Evolutionary conservation across 192 early-diverging fungal genomes (phyloP).

Genomic region (Backusella tuberculispora): DNA sequence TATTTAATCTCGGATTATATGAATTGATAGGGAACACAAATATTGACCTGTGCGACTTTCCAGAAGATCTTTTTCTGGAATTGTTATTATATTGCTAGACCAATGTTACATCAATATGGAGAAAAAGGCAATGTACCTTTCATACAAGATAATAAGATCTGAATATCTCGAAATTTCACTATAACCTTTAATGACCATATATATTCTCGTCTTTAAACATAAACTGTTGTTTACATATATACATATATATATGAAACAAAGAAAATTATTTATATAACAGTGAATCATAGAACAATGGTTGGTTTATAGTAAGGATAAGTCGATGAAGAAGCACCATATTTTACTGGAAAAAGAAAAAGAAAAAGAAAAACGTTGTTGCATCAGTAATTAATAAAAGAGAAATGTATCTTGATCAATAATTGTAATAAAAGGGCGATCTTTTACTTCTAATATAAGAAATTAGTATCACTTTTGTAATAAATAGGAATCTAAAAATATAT

Average conservation of each 20-base stretch:
- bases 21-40: conserved; percentile 6
- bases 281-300: too few relatives aligned
- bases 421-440: not conserved
- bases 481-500: not conserved
- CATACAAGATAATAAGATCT: not conserved
- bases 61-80: conserved; percentile 18
- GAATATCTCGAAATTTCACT: not conserved
- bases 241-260: too few relatives aligned
- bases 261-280: too few relatives aligned
- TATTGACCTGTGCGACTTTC: conserved; percentile 19
- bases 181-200: not conserved
- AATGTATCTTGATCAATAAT: not conserved
- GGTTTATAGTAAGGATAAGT: too few relatives aligned
- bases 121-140: not conserved
- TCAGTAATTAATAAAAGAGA: not conserved
- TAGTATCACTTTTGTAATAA: not conserved
- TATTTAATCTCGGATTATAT: conserved; percentile 6
- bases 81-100: conserved; percentile 12
- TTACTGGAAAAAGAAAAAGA: not conserved
- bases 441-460: conserved; percentile 6
- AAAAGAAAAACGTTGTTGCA: not conserved
- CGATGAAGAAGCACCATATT: not conserved
- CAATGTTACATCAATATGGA: conserved; percentile 5
- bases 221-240: too few relatives aligned
- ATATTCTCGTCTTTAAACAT: not conserved